Evolutionary conservation across 2,329 filamentous ascomycete species (phyloP), one percentile per base, ranked within the genome.

Genomic region (Aspergillus proliferans): DNA sequence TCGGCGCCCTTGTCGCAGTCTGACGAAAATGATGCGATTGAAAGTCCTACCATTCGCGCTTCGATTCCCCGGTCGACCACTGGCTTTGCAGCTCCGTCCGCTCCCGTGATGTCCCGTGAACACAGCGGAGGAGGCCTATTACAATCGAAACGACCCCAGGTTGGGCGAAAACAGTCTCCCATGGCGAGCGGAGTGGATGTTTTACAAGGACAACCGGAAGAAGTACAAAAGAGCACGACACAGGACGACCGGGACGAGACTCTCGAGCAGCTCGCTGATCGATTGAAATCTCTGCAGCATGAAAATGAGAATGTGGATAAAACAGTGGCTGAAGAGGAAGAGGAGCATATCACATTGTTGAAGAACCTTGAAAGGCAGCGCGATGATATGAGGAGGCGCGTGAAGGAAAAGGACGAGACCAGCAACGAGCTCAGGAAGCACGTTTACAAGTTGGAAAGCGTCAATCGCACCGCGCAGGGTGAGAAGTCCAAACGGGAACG

Each of bases 401-500:
- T 93, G 47, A 93, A 88, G 65, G 88, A 95, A 62, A 95, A 94
- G 67, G 92, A 97, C 56, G 89, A 94, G 61, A 87, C 85, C 45
- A 96, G 89, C 44, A 84, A 88, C 41, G 89, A 90, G 62, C 71
- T 96, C 47, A 88, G 87, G 61, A 86, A 86, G 53, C 85, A 92
- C 63, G 84, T 94, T 47, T 85, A 88, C 46, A 82, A 81, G 42
- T 82, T 91, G 5, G 89, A 94, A 66, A 83, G 88, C 47, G 78
- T 87, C 55, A 95, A 94, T 74, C 83, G 89, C 43, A 80, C 83
- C 4, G 86, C 88, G 1, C 86, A 94, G 63, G 87, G 86, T 54
- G 85, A 87, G 52, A 87, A 86, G 58, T 78, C 81, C 1, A 88
- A 91, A 62, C 87, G 88, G 62, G 88, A 96, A 49, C 79, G 77